Evolutionary conservation across 2,329 filamentous ascomycete species (phyloP).

Genomic region (Fusarium sp.): DNA sequence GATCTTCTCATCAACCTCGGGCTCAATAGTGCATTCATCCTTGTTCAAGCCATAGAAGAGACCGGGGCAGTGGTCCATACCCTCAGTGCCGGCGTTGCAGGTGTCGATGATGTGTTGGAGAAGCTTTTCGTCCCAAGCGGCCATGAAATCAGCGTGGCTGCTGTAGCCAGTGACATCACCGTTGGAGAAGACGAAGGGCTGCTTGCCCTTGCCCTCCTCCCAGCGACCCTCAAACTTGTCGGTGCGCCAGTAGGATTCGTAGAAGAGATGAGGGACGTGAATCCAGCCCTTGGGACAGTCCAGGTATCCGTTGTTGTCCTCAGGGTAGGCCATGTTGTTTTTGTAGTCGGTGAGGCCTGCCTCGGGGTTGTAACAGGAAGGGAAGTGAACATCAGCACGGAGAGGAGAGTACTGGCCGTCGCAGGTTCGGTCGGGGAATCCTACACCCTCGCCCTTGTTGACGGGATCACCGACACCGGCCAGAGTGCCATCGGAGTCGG

Average conservation of each 20-base stretch:
- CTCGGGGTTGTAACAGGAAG: constrained; percentile 77
- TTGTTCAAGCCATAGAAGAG: constrained; percentile 65
- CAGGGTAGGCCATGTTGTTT: constrained; percentile 75
- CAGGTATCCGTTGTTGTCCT: constrained; percentile 57
- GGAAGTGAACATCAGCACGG: constrained; percentile 76
- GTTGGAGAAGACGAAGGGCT: constrained; percentile 75
- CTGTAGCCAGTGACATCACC: constrained; percentile 77
- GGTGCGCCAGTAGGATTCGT: constrained; percentile 71
- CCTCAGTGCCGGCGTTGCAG: constrained; percentile 68
- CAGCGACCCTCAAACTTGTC: constrained; percentile 63
- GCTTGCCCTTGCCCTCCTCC: constrained; percentile 63
- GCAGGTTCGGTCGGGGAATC: constrained; percentile 78
- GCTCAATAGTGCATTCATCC: constrained; percentile 62
- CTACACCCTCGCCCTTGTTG: constrained; percentile 67
- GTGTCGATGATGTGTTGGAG: constrained; percentile 75
- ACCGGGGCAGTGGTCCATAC: constrained; percentile 71
- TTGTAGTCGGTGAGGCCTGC: constrained; percentile 68
- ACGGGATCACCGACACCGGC: constrained; percentile 66
- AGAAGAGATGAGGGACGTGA: constrained; percentile 68
- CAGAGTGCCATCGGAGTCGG: constrained; percentile 63
- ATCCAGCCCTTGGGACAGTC: constrained; percentile 66
- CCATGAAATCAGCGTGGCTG: constrained; percentile 77
- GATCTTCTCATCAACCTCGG: constrained; percentile 59
- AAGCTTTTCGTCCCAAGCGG: constrained; percentile 74
- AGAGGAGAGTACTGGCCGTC: constrained; percentile 70